These are phyloP conservation scores for Calonectria fujianensis DNA, from an alignment of 2,329 filamentous ascomycete species.

Conservation along the genomic window DNA sequence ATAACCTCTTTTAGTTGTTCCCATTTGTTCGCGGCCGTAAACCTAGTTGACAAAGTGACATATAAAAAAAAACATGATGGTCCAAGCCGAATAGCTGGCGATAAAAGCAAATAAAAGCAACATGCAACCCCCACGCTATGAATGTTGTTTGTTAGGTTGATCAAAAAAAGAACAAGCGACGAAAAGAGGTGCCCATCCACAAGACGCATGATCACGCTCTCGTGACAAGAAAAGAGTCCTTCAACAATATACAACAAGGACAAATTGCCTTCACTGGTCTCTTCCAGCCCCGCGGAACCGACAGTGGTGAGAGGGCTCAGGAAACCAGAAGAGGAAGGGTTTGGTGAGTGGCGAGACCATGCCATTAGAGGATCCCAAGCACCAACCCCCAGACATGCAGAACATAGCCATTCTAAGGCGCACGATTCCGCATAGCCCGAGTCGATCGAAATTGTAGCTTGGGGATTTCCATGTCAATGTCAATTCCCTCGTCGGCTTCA, in stretches of 20 bases:
- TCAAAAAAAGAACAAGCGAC: slow-evolving; percentile 35
- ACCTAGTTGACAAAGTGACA: slow-evolving; percentile 45
- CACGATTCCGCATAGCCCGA: slow-evolving; percentile 60
- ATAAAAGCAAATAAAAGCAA: slow-evolving; percentile 44
- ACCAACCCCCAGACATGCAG: slow-evolving; percentile 48
- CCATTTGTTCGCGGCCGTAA: slow-evolving; percentile 51
- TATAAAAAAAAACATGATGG: slow-evolving; percentile 39
- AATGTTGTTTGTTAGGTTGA: slow-evolving; percentile 50
- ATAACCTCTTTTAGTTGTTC: slow-evolving; percentile 46
- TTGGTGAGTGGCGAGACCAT: slow-evolving; percentile 9
- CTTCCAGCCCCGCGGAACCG: slow-evolving; percentile 47
- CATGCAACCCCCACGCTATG: slow-evolving; percentile 54
- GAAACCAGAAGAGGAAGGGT: slow-evolving; percentile 35
- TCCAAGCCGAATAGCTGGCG: slow-evolving; percentile 38
- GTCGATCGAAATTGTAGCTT: slow-evolving; percentile 67
- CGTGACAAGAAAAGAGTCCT: slow-evolving; percentile 43
- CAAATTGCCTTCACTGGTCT: slow-evolving; percentile 30
- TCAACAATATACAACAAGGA: slow-evolving; percentile 41
- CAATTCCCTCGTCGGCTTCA: slow-evolving; percentile 66
- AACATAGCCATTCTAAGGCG: slow-evolving; percentile 53
- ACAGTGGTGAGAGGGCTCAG: slow-evolving; percentile 38
- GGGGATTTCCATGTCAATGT: slow-evolving; percentile 61
- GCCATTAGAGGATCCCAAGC: slow-evolving; percentile 40
- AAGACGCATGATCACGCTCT: slow-evolving; percentile 46
- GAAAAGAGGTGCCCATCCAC: slow-evolving; percentile 34